These are phyloP conservation scores for Thraustotheca clavata DNA, from an alignment of 352 stramenopile species.

Conservation along the genomic window DNA sequence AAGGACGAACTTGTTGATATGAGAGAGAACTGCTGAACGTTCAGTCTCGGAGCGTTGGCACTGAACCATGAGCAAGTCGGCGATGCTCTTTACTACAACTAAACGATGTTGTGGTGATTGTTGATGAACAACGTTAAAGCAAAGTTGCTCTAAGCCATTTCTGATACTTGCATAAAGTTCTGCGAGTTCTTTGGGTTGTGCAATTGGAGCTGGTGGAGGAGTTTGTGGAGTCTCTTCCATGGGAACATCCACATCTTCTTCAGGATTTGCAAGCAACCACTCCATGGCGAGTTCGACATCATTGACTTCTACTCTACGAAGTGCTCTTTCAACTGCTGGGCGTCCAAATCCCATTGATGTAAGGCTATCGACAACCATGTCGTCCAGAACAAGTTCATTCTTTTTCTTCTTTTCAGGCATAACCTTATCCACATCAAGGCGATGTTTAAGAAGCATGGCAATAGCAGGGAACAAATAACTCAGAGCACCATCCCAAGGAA, in stretches of 20 bases:
- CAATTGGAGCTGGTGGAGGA: background rate
- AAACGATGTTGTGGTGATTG: slow-evolving; percentile 25
- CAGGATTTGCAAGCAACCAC: slow-evolving; percentile 90
- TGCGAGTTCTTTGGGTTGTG: slow-evolving; percentile 36
- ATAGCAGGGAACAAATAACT: slow-evolving; percentile 46
- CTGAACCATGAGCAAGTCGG: slow-evolving; percentile 58
- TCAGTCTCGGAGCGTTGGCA: slow-evolving; percentile 50
- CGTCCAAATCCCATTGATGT: slow-evolving; percentile 93
- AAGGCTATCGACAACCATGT: slow-evolving; percentile 86
- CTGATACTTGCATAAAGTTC: slow-evolving; percentile 42
- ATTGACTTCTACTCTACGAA: slow-evolving; percentile 86
- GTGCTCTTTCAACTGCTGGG: slow-evolving; percentile 81
- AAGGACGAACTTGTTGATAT: slow-evolving; percentile 42
- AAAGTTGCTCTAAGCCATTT: slow-evolving; percentile 50
- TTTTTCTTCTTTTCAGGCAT: slow-evolving; percentile 24
- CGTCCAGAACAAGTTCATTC: slow-evolving; percentile 81
- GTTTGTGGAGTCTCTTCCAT: background rate
- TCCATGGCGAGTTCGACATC: slow-evolving; percentile 95
- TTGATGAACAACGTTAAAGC: slow-evolving; percentile 29
- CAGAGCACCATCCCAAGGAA: background rate
- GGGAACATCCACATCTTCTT: slow-evolving; percentile 26
- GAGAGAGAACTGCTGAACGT: slow-evolving; percentile 38
- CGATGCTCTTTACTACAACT: slow-evolving; percentile 45
- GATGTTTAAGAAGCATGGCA: slow-evolving; percentile 70
- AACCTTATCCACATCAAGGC: slow-evolving; percentile 14